Evolutionary conservation across 2,329 filamentous ascomycete species (phyloP).

Genomic region (Lachnellula hyalina): DNA sequence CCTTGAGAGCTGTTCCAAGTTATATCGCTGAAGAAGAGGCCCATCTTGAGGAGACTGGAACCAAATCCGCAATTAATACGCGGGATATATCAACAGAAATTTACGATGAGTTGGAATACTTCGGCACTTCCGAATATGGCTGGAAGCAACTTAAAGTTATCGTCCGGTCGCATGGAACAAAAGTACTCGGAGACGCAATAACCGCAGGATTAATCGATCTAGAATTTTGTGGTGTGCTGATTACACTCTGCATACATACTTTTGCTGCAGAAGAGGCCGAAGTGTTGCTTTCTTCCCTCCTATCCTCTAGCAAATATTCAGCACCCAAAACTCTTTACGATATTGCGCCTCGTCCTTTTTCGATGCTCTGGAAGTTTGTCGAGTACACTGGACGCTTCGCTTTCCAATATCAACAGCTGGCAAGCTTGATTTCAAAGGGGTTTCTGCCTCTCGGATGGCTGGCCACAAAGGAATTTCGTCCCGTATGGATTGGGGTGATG

Average conservation of each 20-base stretch:
- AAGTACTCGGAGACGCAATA: constrained; percentile 39
- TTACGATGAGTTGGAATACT: constrained; percentile 44
- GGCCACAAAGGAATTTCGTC: constrained; percentile 37
- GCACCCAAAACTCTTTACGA: constrained; percentile 31
- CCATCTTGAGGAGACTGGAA: constrained; percentile 36
- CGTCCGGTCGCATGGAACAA: constrained; percentile 43
- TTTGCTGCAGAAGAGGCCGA: constrained; percentile 37
- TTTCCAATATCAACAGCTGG: constrained; percentile 36
- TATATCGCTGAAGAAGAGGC: constrained; percentile 43
- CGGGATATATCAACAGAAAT: constrained; percentile 40
- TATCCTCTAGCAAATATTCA: constrained; percentile 34
- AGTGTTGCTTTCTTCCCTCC: constrained; percentile 34
- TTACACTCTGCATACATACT: constrained; percentile 37
- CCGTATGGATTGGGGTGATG: constrained; percentile 37
- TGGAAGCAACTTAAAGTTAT: constrained; percentile 43
- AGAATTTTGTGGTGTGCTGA: constrained; percentile 36
- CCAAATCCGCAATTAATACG: constrained; percentile 27
- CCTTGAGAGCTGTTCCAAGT: constrained; percentile 42
- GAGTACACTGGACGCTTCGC: constrained; percentile 28
- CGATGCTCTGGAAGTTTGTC: constrained; percentile 33
- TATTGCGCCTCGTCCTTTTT: constrained; percentile 29
- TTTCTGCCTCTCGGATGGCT: constrained; percentile 41
- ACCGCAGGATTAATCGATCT: constrained; percentile 38
- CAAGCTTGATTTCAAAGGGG: constrained; percentile 32
- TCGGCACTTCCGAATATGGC: constrained; percentile 37